Percentiles rank a stretch among this genome's conserved stretches.
Conservation (phyloP, 345 rosid genomes). For the Tarenaya hassleriana region DNA sequence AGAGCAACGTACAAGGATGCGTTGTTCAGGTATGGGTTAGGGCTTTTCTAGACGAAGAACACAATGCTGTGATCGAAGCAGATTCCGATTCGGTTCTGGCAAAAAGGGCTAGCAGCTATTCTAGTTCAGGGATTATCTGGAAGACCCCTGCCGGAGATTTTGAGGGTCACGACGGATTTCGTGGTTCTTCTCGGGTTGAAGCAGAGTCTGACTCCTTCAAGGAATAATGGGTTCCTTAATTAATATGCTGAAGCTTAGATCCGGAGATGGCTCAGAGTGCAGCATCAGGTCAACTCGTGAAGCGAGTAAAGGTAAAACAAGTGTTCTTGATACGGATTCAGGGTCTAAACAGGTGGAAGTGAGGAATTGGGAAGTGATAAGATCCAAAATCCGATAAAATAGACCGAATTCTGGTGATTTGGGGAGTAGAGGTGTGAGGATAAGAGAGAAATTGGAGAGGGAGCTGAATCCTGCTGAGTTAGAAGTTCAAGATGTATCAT, state of each 20-base stretch:
- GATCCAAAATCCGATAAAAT: constrained; percentile 12
- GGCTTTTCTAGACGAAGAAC: constrained; percentile 57
- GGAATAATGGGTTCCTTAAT: constrained; percentile 93
- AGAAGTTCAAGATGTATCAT: constrained; percentile 64
- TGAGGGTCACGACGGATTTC: constrained; percentile 76
- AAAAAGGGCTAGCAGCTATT: constrained; percentile 86
- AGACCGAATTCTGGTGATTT: constrained; percentile 27
- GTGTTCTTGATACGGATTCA: constrained; percentile 16
- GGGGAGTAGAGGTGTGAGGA: constrained; percentile 73
- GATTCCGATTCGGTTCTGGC: constrained; percentile 84
- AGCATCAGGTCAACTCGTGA: constrained; percentile 12
- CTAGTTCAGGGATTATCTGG: constrained; percentile 84
- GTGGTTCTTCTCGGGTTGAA: constrained; percentile 70
- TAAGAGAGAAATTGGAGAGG: constrained; percentile 59
- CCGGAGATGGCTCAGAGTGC: constrained; percentile 32
- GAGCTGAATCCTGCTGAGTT: constrained; percentile 62
- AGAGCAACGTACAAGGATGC: constrained; percentile 90
- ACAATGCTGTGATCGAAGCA: constrained; percentile 73
- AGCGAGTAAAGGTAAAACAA: constrained; percentile 3
- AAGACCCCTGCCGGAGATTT: constrained; percentile 57
- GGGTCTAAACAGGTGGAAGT: constrained; percentile 4
- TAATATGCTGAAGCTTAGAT: constrained; percentile 76
- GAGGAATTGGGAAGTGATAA: constrained; percentile 3
- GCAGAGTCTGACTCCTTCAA: constrained; percentile 76
- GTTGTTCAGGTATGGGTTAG: constrained; percentile 96